Conservation (phyloP, 108 stramenopile species). For the Epithemia pelagica region DNA sequence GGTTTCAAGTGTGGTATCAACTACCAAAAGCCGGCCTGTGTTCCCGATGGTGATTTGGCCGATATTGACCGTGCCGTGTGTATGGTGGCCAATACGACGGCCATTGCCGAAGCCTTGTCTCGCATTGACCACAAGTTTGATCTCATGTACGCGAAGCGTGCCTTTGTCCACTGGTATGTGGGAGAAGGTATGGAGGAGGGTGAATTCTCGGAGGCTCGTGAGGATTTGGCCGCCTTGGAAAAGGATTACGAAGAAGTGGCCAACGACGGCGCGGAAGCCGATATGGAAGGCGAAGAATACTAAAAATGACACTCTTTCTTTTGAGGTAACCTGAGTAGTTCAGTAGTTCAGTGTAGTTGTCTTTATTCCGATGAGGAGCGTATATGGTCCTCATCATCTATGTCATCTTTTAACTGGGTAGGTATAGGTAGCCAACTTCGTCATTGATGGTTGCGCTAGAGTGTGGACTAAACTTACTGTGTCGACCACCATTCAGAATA, state of each 20-base stretch:
- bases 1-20: conserved; percentile 99
- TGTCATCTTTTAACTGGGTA: too few species aligned
- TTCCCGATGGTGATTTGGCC: conserved; percentile 91
- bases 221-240: conserved; percentile 98
- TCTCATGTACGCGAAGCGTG: conserved; percentile 99
- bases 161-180: conserved; percentile 99
- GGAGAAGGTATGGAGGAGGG: conserved; percentile 99
- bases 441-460: too few species aligned
- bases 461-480: too few species aligned
- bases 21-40: conserved; percentile 94
- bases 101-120: conserved; percentile 95
- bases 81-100: conserved; percentile 99
- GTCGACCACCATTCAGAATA: too few species aligned
- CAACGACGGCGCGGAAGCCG: conserved; percentile 85
- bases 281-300: conserved; percentile 79
- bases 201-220: conserved; percentile 99
- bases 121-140: conserved; percentile 99
- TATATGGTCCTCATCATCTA: too few species aligned
- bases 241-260: conserved; percentile 97
- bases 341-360: too few species aligned
- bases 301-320: too few species aligned
- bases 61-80: conserved; percentile 96
- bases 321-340: too few species aligned
- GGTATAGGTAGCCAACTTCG: too few species aligned
- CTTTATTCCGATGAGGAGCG: too few species aligned